Evolutionary conservation across 345 rosid genomes (phyloP).

Genomic region (Nasturtium officinale): DNA sequence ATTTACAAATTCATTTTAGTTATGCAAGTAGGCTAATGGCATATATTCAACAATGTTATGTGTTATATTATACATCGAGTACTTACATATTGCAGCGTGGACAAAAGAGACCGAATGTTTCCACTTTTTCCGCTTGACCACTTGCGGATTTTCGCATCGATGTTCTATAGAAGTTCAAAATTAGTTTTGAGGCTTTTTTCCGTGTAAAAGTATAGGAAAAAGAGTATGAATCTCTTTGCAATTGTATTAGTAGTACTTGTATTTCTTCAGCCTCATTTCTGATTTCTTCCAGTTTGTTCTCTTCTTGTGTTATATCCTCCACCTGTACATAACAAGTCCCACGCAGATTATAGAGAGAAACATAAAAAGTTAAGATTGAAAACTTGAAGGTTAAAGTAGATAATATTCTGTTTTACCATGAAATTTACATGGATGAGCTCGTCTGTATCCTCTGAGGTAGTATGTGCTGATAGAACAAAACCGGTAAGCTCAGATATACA

Average conservation of each 20-base stretch:
- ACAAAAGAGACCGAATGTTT: constrained; percentile 88
- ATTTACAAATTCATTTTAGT: background rate
- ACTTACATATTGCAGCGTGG: constrained; percentile 91
- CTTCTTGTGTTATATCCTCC: constrained; percentile 59
- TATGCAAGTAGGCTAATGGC: background rate
- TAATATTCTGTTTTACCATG: constrained; percentile 3
- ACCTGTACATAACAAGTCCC: constrained; percentile 47
- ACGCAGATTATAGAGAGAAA: background rate
- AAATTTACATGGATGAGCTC: constrained; percentile 53
- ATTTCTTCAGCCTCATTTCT: constrained; percentile 47
- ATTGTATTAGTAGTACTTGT: constrained; percentile 47
- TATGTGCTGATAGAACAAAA: constrained; percentile 45
- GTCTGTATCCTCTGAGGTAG: constrained; percentile 51
- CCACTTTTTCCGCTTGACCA: constrained; percentile 88
- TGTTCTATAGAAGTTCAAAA: constrained; percentile 49
- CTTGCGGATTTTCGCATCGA: constrained; percentile 62
- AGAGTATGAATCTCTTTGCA: background rate
- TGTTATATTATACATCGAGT: background rate
- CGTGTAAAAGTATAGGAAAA: background rate
- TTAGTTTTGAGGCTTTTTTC: background rate
- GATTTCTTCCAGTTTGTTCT: constrained; percentile 37
- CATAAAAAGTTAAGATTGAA: background rate
- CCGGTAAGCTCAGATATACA: constrained; percentile 3
- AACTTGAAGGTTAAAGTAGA: background rate
- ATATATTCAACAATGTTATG: background rate